Base-by-base conservation (phyloP, 2,329 filamentous ascomycete genomes). In the Ophiocordyceps camponoti-saundersi region DNA sequence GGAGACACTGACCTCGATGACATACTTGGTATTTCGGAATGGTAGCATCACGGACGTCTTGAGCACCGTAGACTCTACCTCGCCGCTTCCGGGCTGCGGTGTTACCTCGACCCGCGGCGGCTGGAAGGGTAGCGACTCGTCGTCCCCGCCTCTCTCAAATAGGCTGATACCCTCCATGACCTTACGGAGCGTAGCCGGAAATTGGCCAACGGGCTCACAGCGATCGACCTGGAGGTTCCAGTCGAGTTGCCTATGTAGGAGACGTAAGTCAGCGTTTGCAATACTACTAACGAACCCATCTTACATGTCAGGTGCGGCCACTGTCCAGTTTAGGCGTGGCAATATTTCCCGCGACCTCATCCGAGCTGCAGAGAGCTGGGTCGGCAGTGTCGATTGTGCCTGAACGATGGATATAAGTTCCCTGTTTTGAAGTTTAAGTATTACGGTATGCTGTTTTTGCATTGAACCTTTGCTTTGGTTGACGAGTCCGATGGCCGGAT, bases 271-370 rank as follows among this genome's bases (percentile, higher is more conserved):
- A 15, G 15, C 4, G 22, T n/a, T 10, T 20, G 26, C 42, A n/a
- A 39, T 21, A 10, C 30, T 15, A 26, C 3, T 22, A 10, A 16
- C 21, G 22, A 16, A 51, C 55, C 48, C 36, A 40, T n/a, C 36
- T 40, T 49, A 63, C 63, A 59, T 62, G 32, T 65, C 63, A 15
- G 63, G 63, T 6, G 61, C 58, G 23, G 55, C 55, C 23, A 63
- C 45, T 4, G 53, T 58, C 60, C 63, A 63, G 47, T 60, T 57
- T 23, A 64, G 46, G 15, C 53, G 55, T 4, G 52, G 48, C 48
- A 50, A 53, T 8, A 42, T 42, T 44, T 58, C 59, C 22, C 49
- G 48, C 22, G 46, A 54, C 6, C 42, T 50, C 7, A 59, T 48
- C 20, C 50, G 53, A 26, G 51, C 46, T 44, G 53, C 56, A 11